Evolutionary conservation across 371 early-diverging fungal genomes (phyloP), one percentile per base, ranked within the genome.

Genomic region (Dichotomocladium elegans): DNA sequence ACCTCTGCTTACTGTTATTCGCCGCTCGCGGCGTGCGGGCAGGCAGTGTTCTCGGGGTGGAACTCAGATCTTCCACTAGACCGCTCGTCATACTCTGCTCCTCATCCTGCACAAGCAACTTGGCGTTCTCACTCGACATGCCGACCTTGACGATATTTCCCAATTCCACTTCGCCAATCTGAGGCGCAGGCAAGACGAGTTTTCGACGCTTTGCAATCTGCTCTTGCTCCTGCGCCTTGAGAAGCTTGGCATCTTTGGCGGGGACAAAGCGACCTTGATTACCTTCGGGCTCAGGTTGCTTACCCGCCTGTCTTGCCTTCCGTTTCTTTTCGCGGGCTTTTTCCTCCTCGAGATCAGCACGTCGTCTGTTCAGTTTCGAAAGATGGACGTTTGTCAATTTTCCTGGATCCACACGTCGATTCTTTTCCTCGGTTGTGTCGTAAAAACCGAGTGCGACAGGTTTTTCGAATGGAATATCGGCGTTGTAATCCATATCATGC

Each of bases 391-490:
- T 83, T 2, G 83, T 81, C 22, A 83, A 54, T 57, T 79, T 76
- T 31, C 72, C 76, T 11, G 75, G 67, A 67, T 90, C 86, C 2
- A 65, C 67, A 11, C 60, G 65, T 9, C 85, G 79, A 35, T 70
- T 83, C 30, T 77, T 66, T 72, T 98, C 98, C 34, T 92, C 95
- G 0, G 86, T 87, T 2, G 90, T 87, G 57, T 95, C 95, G 65
- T 90, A 95, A 57, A 96, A 94, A 19, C 99, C 99, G 7, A 89
- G 81, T 24, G 92, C 82, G 0, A 93, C 91, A 24, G 78, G 79
- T 51, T 85, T 89, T 67, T 96, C 91, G 56, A 95, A 95, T 1
- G 99, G 99, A 55, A 94, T 91, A 52, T 98, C 97, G 19, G 90
- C 89, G 62, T 96, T 97, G 69, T 95, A 96, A 61, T 98, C 93